Conservation (phyloP, 805 yeast genomes). For the Metschnikowia borealis region DNA sequence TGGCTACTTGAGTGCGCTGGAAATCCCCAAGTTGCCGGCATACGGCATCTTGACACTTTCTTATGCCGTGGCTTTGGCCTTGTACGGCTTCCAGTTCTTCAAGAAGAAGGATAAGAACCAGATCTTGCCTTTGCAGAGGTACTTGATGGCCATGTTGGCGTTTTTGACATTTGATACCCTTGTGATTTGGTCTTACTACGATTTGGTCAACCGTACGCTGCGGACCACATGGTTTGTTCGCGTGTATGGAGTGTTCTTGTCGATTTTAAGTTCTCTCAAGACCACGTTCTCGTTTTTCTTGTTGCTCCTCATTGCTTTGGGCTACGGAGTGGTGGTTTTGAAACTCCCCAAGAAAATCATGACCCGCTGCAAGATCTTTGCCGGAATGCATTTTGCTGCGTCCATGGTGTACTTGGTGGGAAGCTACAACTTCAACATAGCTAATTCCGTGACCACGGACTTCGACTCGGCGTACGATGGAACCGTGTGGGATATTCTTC, state of each 20-base stretch:
- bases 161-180: conserved; percentile 82
- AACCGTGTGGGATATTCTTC: conserved; percentile 51
- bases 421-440: conserved; percentile 26
- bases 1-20: conserved; percentile 85
- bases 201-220: conserved; percentile 61
- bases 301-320: conserved; percentile 78
- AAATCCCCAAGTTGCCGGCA: conserved; percentile 84
- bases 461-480: conserved; percentile 22
- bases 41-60: conserved; percentile 82
- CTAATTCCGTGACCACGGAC: conserved; percentile 13
- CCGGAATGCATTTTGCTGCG: conserved; percentile 35
- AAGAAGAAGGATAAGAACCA: conserved; percentile 73
- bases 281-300: conserved; percentile 86
- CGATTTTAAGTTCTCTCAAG: conserved; percentile 75
- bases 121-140: conserved; percentile 83
- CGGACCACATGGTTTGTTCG: conserved; percentile 56
- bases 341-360: conserved; percentile 71
- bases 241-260: conserved; percentile 67
- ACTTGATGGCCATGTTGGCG: conserved; percentile 78
- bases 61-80: conserved; percentile 76
- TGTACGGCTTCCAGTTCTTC: conserved; percentile 81
- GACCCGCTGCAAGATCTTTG: conserved; percentile 51
- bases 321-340: conserved; percentile 92
- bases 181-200: conserved; percentile 88
- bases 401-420: conserved; percentile 33